These are phyloP conservation scores for Pythium diclinum DNA, from an alignment of 352 stramenopile genomes.

Conservation along the genomic window DNA sequence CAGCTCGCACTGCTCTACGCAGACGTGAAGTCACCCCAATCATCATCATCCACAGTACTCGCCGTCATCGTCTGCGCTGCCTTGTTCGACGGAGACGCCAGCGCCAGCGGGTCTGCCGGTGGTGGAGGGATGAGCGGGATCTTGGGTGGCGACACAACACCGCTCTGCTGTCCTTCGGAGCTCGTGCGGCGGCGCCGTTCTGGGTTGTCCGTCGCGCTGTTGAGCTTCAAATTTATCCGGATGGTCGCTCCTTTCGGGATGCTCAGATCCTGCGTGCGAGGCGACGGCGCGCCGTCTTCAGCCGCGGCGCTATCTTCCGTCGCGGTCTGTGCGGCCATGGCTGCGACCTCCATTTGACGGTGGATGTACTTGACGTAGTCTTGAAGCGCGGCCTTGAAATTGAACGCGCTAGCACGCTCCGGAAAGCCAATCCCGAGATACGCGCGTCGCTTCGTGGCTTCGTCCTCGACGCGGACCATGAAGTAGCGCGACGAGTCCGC, in stretches of 20 bases:
- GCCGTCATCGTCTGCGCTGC: slow-evolving; percentile 34
- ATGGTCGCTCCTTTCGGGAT: slow-evolving; percentile 71
- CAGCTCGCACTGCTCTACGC: slow-evolving; percentile 26
- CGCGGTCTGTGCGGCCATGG: slow-evolving; percentile 22
- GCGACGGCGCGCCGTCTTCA: slow-evolving; percentile 18
- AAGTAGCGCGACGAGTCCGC: slow-evolving; percentile 88
- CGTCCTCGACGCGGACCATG: slow-evolving; percentile 82
- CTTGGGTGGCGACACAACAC: slow-evolving; percentile 34
- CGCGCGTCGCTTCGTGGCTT: slow-evolving; percentile 60
- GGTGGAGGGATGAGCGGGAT: slow-evolving; percentile 59
- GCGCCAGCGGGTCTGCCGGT: slow-evolving; percentile 35
- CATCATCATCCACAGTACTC: slow-evolving; percentile 53
- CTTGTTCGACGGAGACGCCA: slow-evolving; percentile 32
- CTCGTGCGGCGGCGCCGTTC: slow-evolving; percentile 36
- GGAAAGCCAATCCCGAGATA: slow-evolving; percentile 82
- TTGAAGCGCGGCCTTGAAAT: slow-evolving; percentile 83
- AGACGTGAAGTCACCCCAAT: slow-evolving; percentile 85
- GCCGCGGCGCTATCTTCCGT: slow-evolving; percentile 4
- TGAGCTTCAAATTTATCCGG: slow-evolving; percentile 72
- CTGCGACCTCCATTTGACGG: slow-evolving; percentile 49
- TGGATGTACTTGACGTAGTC: slow-evolving; percentile 82
- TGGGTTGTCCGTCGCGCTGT: slow-evolving; percentile 17
- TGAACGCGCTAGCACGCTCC: slow-evolving; percentile 71
- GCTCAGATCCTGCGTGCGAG: slow-evolving; percentile 52
- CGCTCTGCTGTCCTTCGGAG: slow-evolving; percentile 27